Base-by-base conservation (phyloP, 208 protist genomes). In the Wallacemonas rigidus region DNA sequence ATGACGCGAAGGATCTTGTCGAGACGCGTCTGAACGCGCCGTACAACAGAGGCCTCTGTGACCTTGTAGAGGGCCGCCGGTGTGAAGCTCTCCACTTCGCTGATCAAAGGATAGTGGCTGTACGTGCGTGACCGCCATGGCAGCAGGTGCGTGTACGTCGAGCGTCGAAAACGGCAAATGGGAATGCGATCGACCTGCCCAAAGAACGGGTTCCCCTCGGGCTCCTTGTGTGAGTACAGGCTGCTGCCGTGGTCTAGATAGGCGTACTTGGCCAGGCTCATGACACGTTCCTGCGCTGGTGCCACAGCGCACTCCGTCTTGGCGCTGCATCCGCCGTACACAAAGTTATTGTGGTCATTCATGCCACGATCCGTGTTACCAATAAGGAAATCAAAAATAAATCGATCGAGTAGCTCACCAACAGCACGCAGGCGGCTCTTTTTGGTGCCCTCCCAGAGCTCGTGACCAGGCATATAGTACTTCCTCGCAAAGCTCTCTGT, bases 341-440 rank as follows among this genome's bases (percentile, higher is more conserved):
- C 90, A 69, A 93, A 95, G 79, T 95, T 95, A 71, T 95, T 95
- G 77, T 95, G 87, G 58, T 92, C 72, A 75, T 93, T 90, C 77
- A 91, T 88, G 26, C 90, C 90, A 9, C 90, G 77, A 70, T 95
- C 90, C 6, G 81, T 82, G 76, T 95, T 95, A 15, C 86, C 87
- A 53, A 93, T 93, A 7, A 95, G 48, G 51, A 95, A 95, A 78
- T 95, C 90, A 58, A 93, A 95, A 64, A 95, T 89, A 69, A 87
- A 86, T 61, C 90, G 86, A 71, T 93, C 90, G 6, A 78, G 74
- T 39, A 95, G 43, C 69, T 95, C 87, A 48, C 87, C 87, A 55
- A 93, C 77, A 45, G 87, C 85, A 15, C 87, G 87, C 68, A 92
- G 75, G 2, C 87, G 87, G 17, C 71, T 71, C 36, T 51, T 69